phyloP scores from a whole-genome alignment of 768 basidiomycete genomes.

The Leccinellum luteum region DNA sequence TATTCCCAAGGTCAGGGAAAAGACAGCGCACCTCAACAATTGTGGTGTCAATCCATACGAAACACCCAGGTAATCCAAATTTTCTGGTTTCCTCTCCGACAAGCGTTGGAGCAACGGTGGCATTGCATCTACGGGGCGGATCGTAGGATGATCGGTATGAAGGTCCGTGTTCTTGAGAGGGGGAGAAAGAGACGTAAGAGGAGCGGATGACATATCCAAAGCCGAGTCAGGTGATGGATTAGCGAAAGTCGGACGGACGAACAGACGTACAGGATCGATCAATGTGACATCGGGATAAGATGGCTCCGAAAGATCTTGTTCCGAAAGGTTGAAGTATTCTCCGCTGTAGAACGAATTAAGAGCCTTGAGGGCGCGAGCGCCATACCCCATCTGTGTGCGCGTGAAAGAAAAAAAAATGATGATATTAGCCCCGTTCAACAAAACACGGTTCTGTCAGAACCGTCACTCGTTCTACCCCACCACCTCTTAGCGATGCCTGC shows the following conservation, averaged over 20 bases:
- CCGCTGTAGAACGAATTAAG: slow-evolving; percentile 92
- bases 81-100: slow-evolving; percentile 85
- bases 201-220: background rate
- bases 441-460: background rate
- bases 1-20: background rate
- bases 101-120: slow-evolving; percentile 90
- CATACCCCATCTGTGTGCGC: slow-evolving; percentile 86
- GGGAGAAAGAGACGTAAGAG: background rate
- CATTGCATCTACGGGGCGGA: slow-evolving; percentile 77
- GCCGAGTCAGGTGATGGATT: background rate
- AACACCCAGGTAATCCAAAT: slow-evolving; percentile 91
- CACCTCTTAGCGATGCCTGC: background rate
- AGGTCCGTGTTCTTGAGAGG: slow-evolving; percentile 47
- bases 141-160: slow-evolving; percentile 71
- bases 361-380: slow-evolving; percentile 80
- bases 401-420: background rate
- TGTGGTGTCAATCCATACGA: slow-evolving; percentile 92
- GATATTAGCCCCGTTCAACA: slow-evolving; percentile 1
- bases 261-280: slow-evolving; percentile 43
- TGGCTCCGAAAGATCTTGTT: slow-evolving; percentile 46
- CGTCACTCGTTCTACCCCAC: background rate
- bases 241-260: background rate
- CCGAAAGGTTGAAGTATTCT: slow-evolving; percentile 86
- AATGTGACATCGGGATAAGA: slow-evolving; percentile 57
- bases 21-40: slow-evolving; percentile 58